Conservation (phyloP, 2,329 filamentous ascomycete species). For the Dactylellina leptospora region DNA sequence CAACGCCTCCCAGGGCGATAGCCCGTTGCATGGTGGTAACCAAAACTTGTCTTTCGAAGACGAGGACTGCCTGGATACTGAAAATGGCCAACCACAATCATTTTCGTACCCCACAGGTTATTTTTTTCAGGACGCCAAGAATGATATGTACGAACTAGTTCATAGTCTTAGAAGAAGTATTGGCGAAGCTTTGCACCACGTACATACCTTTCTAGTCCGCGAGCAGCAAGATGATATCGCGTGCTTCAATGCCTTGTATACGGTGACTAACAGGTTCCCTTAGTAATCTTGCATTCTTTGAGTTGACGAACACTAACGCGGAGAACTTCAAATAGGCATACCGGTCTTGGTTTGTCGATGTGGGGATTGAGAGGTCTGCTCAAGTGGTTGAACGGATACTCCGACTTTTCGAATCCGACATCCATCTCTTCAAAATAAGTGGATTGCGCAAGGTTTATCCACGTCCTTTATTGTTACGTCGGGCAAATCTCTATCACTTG, state of each 20-base stretch:
- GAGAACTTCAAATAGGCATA: slow-evolving; percentile 67
- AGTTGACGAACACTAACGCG: too few relatives aligned
- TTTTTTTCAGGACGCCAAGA: slow-evolving; percentile 69
- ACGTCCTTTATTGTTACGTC: slow-evolving; percentile 86
- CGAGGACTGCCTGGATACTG: slow-evolving; percentile 70
- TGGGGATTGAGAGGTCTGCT: slow-evolving; percentile 93
- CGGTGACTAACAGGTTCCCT: slow-evolving; percentile 61
- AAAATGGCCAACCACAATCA: slow-evolving; percentile 80
- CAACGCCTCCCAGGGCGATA: slow-evolving; percentile 62
- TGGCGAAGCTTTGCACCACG: slow-evolving; percentile 80
- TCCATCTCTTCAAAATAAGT: slow-evolving; percentile 91
- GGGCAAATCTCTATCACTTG: slow-evolving; percentile 92
- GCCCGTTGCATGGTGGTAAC: slow-evolving; percentile 64
- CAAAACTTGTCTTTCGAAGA: slow-evolving; percentile 64
- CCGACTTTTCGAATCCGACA: slow-evolving; percentile 83
- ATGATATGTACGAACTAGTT: slow-evolving; percentile 75
- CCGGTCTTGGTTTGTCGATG: slow-evolving; percentile 95
- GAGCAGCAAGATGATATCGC: slow-evolving; percentile 95
- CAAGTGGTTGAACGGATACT: slow-evolving; percentile 89
- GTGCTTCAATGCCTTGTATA: slow-evolving; percentile 92
- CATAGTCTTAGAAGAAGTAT: slow-evolving; percentile 82
- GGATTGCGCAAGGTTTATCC: slow-evolving; percentile 92
- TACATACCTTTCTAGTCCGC: slow-evolving; percentile 81
- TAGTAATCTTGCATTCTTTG: not conserved
- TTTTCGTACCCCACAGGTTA: slow-evolving; percentile 93